Evolutionary conservation across 139 green algal species (phyloP), one percentile per base, ranked within the genome.

Genomic region (Chlamydomonas applanata): DNA sequence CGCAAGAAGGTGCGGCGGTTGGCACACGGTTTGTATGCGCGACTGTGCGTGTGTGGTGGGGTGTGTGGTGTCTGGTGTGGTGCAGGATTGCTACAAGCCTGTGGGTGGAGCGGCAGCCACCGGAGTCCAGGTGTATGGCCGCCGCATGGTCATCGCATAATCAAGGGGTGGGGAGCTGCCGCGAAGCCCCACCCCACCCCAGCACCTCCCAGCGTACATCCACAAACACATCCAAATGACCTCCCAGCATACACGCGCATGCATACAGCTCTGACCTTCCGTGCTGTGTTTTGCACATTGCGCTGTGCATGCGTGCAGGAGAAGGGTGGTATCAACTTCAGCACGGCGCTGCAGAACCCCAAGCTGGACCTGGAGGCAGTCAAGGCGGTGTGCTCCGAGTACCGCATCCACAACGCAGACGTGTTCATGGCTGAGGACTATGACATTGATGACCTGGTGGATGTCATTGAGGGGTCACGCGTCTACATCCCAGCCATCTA

Each of bases 401-500:
- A 90, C 82, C 79, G 89, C 63, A 90, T 98, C 57, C 89, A 97
- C 86, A 98, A 98, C 80, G 95, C 95, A 1, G 96, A 99, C 83
- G 87, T 99, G 57, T 83, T 93, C 77, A 74, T 96, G 61, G 73
- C 40, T 33, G 90, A 94, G 27, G 92, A 97, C 83, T 92, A 91
- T 56, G 90, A 95, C 29, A 69, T 97, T 0, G 93, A 97, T 71
- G 96, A 99, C 72, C 82, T 99, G 46, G 95, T 99, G 62, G 96
- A 99, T 76, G 92, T 98, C 33, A 97, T 99, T 68, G 96, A 99
- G 89, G 95, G 95, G 66, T 93, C 77, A 74, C 87, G 96, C 40
- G 75, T 98, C 16, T 99, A 99, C 88, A 88, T 98, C 20, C 96
- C 96, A 5, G 89, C 81, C 75, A 95, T 99, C 71, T 99, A 98